Percentiles rank a stretch among this genome's conserved stretches.
phyloP scores from a whole-genome alignment of 495 filamentous ascomycete genomes.

The Clohesyomyces aquaticus region DNA sequence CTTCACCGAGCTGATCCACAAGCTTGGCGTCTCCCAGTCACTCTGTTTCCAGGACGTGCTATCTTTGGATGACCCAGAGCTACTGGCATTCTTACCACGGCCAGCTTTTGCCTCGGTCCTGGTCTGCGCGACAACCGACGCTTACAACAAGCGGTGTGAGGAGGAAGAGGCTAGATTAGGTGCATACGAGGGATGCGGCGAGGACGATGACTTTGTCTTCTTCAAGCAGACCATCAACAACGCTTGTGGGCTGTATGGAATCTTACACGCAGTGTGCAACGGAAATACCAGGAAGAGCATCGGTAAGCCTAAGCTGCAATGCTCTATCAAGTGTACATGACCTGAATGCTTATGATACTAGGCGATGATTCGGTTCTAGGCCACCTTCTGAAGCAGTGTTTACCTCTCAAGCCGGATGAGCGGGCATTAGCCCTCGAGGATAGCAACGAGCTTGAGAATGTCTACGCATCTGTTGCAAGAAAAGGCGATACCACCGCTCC shows the following conservation, averaged over 20 bases:
- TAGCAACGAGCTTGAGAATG: constrained; percentile 38
- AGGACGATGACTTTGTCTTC: constrained; percentile 40
- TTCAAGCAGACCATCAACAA: constrained; percentile 48
- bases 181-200: constrained; percentile 36
- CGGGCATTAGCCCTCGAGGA: constrained; percentile 33
- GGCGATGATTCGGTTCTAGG: constrained; percentile 16
- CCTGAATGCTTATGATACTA: constrained; percentile 7
- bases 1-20: constrained; percentile 48
- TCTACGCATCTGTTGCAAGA: constrained; percentile 35
- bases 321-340: background rate
- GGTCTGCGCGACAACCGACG: constrained; percentile 34
- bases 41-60: constrained; percentile 45
- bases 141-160: constrained; percentile 38
- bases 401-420: constrained; percentile 26
- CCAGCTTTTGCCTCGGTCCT: constrained; percentile 40
- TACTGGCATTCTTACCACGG: constrained; percentile 37
- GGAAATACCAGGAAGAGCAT: constrained; percentile 28
- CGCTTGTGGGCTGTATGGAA: constrained; percentile 46
- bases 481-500: constrained; percentile 40
- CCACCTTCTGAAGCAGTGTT: constrained; percentile 15
- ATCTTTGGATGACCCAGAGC: constrained; percentile 43
- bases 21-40: constrained; percentile 36
- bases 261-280: constrained; percentile 46
- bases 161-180: constrained; percentile 43
- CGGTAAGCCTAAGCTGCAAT: constrained; percentile 27